Conservation (phyloP, 1,284 basidiomycete genomes). For the Takashimella tepidaria region DNA sequence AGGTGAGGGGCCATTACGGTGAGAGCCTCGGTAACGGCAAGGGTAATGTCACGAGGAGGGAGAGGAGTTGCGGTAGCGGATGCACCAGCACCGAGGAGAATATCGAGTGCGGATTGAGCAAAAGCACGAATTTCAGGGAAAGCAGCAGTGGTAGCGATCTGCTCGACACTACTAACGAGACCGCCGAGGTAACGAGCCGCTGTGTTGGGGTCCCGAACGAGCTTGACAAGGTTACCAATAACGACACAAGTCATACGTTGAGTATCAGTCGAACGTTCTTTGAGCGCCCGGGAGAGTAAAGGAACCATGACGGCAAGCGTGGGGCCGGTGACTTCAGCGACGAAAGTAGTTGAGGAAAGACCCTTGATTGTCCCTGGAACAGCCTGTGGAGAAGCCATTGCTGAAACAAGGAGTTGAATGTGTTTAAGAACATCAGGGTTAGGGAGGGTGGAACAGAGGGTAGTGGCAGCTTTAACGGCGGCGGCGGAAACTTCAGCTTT, state of each 20-base stretch:
- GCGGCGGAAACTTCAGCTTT: conserved; percentile 88
- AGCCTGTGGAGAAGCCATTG: conserved; percentile 79
- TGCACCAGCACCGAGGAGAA: conserved; percentile 73
- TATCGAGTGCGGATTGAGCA: conserved; percentile 70
- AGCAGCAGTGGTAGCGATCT: conserved; percentile 83
- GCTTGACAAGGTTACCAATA: conserved; percentile 95
- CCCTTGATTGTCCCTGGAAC: conserved; percentile 95
- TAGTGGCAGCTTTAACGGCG: conserved; percentile 87
- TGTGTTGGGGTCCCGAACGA: conserved; percentile 85
- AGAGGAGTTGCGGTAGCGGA: conserved; percentile 63
- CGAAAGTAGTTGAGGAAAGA: conserved; percentile 85
- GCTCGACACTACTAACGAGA: conserved; percentile 86
- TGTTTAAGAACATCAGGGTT: conserved; percentile 92
- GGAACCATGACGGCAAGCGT: conserved; percentile 95
- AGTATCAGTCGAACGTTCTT: conserved; percentile 94
- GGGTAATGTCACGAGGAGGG: conserved; percentile 61
- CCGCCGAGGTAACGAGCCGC: conserved; percentile 85
- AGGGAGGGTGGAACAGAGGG: conserved; percentile 84
- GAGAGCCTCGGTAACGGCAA: conserved; percentile 58
- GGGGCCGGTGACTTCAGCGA: conserved; percentile 93
- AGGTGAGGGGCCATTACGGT: conserved; percentile 59
- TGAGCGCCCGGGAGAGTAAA: conserved; percentile 83
- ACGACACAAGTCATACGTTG: conserved; percentile 80
- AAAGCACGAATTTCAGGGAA: conserved; percentile 97
- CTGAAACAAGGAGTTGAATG: conserved; percentile 84